Base-by-base conservation (phyloP, 345 rosid species). In the sweet orange (Citrus sinensis) region DNA sequence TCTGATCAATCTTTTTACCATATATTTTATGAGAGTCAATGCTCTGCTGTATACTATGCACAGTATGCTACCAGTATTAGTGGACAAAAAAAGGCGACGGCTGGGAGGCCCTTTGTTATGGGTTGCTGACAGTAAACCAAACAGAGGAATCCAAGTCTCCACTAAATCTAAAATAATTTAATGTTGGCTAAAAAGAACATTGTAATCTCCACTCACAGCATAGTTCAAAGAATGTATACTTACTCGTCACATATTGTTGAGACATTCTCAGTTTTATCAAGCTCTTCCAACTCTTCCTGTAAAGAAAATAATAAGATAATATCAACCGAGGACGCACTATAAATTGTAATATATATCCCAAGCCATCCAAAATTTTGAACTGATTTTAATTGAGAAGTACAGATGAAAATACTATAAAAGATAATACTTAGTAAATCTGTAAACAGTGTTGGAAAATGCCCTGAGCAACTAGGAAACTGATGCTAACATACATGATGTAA, bases 281-380 rank as follows among this genome's bases (percentile, higher is more conserved):
- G 86, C 81, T 85, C 89, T 39, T 85, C 87, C 89, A 92, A 74
- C 85, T 92, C 93, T 58, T 83, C 79, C 97, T 92, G 87, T 35
- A 79, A 81, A 71, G 58, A 19, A 4, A 62, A 62, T 40, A 66
- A 37, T 66, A 34, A 58, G 16, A 27, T 56, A 51, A 54, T 4
- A 56, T 25, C 56, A 32, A 76, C 16, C 22, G 58, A 25, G 37
- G 64, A 75, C n/a, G 22, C 58, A 29, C 58, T 49, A 63, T 62
- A 60, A 68, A 51, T 59, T 56, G 55, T 78, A 54, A 46, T 13
- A 39, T 5, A 80, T 3, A 32, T 32, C 70, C 67, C 61, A 25
- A 27, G 25, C 60, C 73, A 68, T 61, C 66, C 67, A 37, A 7
- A 17, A 30, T 29, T 22, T 51, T 51, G 49, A 51, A 49, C 71